These are phyloP conservation scores for Penicillium sp. DNA, from an alignment of 2,329 filamentous ascomycete genomes.

Conservation along the genomic window DNA sequence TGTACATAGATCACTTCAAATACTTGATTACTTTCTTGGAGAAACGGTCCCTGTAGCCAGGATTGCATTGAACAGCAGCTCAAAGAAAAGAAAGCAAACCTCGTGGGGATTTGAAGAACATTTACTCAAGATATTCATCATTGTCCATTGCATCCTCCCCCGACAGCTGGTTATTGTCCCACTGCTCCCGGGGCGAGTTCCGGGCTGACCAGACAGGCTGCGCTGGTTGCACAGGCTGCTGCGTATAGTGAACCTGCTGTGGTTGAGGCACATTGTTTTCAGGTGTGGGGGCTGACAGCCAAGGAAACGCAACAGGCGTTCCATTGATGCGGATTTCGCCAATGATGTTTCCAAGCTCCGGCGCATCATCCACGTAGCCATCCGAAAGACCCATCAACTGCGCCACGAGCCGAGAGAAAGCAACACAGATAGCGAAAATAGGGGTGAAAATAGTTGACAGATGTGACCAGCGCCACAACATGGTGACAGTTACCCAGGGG, in stretches of 20 bases:
- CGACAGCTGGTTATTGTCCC: slow-evolving; percentile 19
- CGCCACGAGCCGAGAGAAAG: slow-evolving; percentile 30
- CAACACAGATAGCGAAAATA: slow-evolving; percentile 31
- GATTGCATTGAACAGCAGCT: background rate
- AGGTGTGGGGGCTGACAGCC: slow-evolving; percentile 15
- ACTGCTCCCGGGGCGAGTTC: slow-evolving; percentile 6
- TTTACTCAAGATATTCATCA: slow-evolving; percentile 30
- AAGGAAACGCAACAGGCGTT: slow-evolving; percentile 23
- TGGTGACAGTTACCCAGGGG: slow-evolving; percentile 56
- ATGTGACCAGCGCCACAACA: slow-evolving; percentile 50
- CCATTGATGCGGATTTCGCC: slow-evolving; percentile 34
- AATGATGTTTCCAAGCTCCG: slow-evolving; percentile 23
- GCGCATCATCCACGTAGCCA: slow-evolving; percentile 40
- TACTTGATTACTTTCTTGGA: background rate
- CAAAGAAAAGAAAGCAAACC: background rate
- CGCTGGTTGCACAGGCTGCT: slow-evolving; percentile 5
- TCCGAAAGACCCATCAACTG: slow-evolving; percentile 43
- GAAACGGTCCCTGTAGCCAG: background rate
- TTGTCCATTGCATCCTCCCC: slow-evolving; percentile 28
- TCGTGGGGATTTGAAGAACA: background rate
- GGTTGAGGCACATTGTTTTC: slow-evolving; percentile 11
- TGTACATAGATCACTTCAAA: background rate
- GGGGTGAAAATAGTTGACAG: slow-evolving; percentile 32
- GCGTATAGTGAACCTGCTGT: background rate
- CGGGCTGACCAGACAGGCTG: slow-evolving; percentile 16